Percentiles rank a stretch among this genome's conserved stretches.
Evolutionary conservation across 2,329 filamentous ascomycete genomes (phyloP).

Genomic region (Fusarium pilosicola): DNA sequence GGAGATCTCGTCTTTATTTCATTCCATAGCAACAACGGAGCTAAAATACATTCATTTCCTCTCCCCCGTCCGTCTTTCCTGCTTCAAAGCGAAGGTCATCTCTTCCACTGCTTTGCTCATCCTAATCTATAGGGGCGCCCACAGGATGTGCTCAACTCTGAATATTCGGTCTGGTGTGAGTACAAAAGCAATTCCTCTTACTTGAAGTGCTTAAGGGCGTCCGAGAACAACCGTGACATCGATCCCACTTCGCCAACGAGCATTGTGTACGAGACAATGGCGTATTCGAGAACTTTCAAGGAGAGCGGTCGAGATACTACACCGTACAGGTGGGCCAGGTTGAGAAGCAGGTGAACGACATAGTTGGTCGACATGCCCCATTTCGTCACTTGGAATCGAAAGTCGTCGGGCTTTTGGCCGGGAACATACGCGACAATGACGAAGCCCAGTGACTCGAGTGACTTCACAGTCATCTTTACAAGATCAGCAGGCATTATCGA

Average conservation of each 20-base stretch:
- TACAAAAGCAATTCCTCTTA: no score
- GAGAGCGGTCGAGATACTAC: neutral
- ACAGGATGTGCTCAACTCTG: neutral
- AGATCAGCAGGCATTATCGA: neutral
- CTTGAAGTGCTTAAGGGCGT: neutral
- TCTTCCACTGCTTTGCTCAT: neutral
- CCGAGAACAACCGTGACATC: neutral
- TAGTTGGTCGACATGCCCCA: neutral
- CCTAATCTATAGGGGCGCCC: no score
- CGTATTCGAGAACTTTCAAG: neutral
- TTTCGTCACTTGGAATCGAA: conserved; percentile 2
- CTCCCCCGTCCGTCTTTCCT: no score
- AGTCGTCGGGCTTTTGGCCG: neutral
- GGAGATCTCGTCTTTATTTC: neutral
- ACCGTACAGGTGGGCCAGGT: neutral
- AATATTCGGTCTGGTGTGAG: no score
- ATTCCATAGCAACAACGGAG: neutral
- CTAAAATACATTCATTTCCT: neutral
- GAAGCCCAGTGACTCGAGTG: conserved; percentile 3
- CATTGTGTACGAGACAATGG: neutral
- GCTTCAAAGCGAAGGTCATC: no score
- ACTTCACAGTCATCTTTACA: neutral
- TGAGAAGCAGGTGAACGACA: neutral
- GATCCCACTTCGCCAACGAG: neutral
- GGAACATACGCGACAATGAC: neutral